Evolutionary conservation across 805 yeast genomes (phyloP).

Genomic region (Tetrapisispora taiwanensis): DNA sequence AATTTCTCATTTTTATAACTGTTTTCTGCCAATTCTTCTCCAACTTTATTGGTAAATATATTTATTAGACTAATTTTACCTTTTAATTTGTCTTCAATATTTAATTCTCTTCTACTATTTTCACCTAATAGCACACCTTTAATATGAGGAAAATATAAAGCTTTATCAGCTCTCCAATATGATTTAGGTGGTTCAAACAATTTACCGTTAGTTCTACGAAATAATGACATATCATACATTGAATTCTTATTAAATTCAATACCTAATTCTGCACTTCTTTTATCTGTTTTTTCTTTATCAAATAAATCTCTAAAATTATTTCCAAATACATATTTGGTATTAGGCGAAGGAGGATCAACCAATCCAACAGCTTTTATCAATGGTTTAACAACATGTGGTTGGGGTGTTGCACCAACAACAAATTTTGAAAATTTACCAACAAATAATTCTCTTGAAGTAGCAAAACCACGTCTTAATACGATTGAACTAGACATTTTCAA

Average conservation of each 20-base stretch:
- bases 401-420: slow-evolving; percentile 16
- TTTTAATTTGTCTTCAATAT: slow-evolving; percentile 23
- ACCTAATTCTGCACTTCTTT: slow-evolving; percentile 45
- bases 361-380: slow-evolving; percentile 42
- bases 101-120: slow-evolving; percentile 13
- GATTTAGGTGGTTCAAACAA: slow-evolving; percentile 76
- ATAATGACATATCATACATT: slow-evolving; percentile 53
- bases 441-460: slow-evolving; percentile 5
- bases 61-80: slow-evolving; percentile 26
- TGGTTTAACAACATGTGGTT: slow-evolving; percentile 26
- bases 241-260: slow-evolving; percentile 58
- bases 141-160: slow-evolving; percentile 78
- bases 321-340: slow-evolving; percentile 31
- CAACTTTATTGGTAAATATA: slow-evolving; percentile 37
- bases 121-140: slow-evolving; percentile 42
- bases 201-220: slow-evolving; percentile 72
- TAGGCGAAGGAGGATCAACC: slow-evolving; percentile 27
- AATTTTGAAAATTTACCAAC: slow-evolving; percentile 28
- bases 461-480: background rate
- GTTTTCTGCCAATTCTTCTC: slow-evolving; percentile 53
- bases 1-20: slow-evolving; percentile 39
- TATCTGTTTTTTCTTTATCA: slow-evolving; percentile 38
- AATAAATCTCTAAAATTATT: slow-evolving; percentile 38
- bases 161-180: slow-evolving; percentile 59
- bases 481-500: background rate